These are phyloP conservation scores for Candida saitoana DNA, from an alignment of 805 yeast species.

Conservation along the genomic window DNA sequence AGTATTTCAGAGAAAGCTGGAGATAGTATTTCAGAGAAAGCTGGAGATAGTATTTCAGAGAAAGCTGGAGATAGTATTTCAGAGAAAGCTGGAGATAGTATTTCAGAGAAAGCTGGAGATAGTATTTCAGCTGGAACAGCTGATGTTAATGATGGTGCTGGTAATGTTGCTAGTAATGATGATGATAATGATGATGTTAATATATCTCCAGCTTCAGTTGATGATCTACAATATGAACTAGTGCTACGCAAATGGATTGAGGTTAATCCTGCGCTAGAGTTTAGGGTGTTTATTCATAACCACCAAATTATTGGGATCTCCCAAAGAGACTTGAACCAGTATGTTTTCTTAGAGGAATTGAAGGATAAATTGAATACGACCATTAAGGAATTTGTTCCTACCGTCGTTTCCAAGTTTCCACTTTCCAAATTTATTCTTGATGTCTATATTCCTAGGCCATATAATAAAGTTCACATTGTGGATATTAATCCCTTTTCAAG, in stretches of 20 bases:
- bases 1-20: no score
- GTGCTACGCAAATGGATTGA: constrained; percentile 80
- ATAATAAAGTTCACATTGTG: constrained; percentile 58
- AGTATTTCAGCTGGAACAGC: no score
- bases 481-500: constrained; percentile 86
- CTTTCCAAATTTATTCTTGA: constrained; percentile 59
- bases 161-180: no score
- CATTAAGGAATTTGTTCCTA: constrained; percentile 54
- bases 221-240: constrained; percentile 51
- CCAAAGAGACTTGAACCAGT: constrained; percentile 84
- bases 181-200: constrained; percentile 17
- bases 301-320: constrained; percentile 64
- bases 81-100: no score
- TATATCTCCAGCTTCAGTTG: constrained; percentile 5
- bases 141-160: no score
- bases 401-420: constrained; percentile 21
- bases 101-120: no score
- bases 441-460: constrained; percentile 76
- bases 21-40: no score
- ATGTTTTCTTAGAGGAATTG: constrained; percentile 59
- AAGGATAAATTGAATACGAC: constrained; percentile 43
- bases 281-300: constrained; percentile 75
- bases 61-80: no score
- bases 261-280: constrained; percentile 86
- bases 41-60: no score